A percentile compares a stretch with the other conserved stretches of the same genome.
Evolutionary conservation across 192 early-diverging fungal genomes (phyloP).

Genomic region (Coemansia sp.): DNA sequence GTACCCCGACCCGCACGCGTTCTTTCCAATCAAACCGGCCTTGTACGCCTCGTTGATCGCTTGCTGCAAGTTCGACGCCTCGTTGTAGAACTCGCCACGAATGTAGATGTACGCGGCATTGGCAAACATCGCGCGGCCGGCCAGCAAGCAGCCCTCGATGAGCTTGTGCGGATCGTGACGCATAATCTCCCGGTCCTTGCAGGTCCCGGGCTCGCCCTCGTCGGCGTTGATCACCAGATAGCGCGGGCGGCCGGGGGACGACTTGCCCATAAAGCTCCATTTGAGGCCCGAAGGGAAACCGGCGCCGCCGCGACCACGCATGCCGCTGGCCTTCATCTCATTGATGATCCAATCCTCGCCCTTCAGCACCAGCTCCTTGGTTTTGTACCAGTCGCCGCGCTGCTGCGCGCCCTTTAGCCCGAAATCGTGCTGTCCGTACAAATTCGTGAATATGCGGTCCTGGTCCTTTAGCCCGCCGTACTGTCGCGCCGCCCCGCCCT

Average conservation of each 20-base stretch:
- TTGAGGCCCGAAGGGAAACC: slow-evolving; percentile 98
- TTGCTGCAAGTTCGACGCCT: slow-evolving; percentile 85
- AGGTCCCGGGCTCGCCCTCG: slow-evolving; percentile 98
- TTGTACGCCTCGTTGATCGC: slow-evolving; percentile 98
- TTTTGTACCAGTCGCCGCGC: slow-evolving; percentile 99
- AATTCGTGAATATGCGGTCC: slow-evolving; percentile 98
- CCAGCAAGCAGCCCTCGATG: slow-evolving; percentile 93
- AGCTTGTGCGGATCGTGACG: slow-evolving; percentile 94
- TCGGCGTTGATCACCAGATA: slow-evolving; percentile 98
- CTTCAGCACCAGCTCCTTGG: slow-evolving; percentile 95
- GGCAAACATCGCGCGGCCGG: slow-evolving; percentile 95
- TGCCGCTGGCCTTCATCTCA: slow-evolving; percentile 93
- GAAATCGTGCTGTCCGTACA: slow-evolving; percentile 92
- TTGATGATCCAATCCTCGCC: slow-evolving; percentile 97
- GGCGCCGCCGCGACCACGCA: slow-evolving; percentile 93
- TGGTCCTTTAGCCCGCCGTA: slow-evolving; percentile 78
- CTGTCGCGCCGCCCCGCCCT: slow-evolving; percentile 22
- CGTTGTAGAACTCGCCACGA: slow-evolving; percentile 95
- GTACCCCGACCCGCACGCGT: slow-evolving; percentile 92
- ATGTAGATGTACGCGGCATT: slow-evolving; percentile 98
- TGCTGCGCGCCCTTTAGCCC: slow-evolving; percentile 82
- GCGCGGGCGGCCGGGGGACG: slow-evolving; percentile 75
- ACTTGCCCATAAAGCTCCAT: slow-evolving; percentile 99
- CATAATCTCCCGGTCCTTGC: slow-evolving; percentile 97
- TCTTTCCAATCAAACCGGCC: slow-evolving; percentile 96